Base-by-base conservation (phyloP, 495 filamentous ascomycete species). In the Neurospora sublineolata region DNA sequence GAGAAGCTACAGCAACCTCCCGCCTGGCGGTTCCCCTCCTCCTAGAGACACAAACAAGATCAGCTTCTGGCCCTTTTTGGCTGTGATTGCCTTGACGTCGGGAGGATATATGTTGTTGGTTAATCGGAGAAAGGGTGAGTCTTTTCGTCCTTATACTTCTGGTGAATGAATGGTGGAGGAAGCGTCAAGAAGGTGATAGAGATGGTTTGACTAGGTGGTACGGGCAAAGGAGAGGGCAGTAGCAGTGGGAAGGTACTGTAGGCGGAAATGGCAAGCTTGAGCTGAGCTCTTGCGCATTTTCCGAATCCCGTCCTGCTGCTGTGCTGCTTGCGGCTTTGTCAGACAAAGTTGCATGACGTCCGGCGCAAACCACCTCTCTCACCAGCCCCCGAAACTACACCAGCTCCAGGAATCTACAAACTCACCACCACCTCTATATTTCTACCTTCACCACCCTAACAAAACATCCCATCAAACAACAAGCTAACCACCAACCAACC, bases 51-150 rank as follows among this genome's bases (percentile, higher is more conserved):
- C 73, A 14, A 42, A 76, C 37, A 79, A 76, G 37, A 75, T 85
- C 75, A 84, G 83, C 74, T 84, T 84, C 76, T 84, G 83, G 84
- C 83, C 83, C 18, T 86, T 88, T 46, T 7, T 85, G 12, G 76
- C 77, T 30, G 78, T 88, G 69, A 82, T 87, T 69, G 82, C 78
- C 0, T 70, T 83, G 0, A 84, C 83, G 11, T 82, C 83, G 18
- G 81, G 79, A 14, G 83, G 79, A 1, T 88, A 86, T 71, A 80
- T 84, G 30, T 72, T 83, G 12, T 72, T 87, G 44, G 79, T 78
- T 27, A 83, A 82, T 71, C 64, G 74, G 73, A 79, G 72, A 37
- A 79, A 75, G 71, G 74, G 79, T 77, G 40, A 73, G 77, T 70
- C 23, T 10, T 67, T 30, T 20, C 60, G 11, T 36, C 60, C 52